A percentile compares a stretch with the other conserved stretches of the same genome.
phyloP scores from a whole-genome alignment of 2,329 filamentous ascomycete genomes.

The Nothophoma quercina region DNA sequence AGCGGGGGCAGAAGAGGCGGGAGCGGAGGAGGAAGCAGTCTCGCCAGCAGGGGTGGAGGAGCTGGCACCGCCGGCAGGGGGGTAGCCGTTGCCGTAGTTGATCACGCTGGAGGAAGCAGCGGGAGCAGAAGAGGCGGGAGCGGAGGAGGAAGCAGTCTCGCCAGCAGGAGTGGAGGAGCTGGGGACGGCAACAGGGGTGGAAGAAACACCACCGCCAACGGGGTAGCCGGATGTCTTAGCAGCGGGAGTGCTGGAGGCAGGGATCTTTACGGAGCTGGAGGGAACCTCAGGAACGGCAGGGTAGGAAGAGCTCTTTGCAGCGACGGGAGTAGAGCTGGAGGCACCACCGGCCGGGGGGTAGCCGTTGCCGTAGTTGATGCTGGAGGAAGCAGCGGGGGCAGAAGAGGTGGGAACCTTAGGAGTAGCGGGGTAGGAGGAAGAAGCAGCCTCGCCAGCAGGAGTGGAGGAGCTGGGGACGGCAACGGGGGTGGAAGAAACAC shows the following conservation, averaged over 20 bases:
- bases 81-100: slow-evolving; percentile 13
- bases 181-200: slow-evolving; percentile 1
- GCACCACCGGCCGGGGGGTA: slow-evolving; percentile 18
- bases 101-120: slow-evolving; percentile 9
- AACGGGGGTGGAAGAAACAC: slow-evolving; percentile 10
- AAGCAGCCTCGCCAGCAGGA: too few relatives aligned
- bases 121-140: slow-evolving; percentile 7
- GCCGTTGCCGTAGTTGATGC: slow-evolving; percentile 16
- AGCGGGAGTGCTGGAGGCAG: slow-evolving; percentile 2
- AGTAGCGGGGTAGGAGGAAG: slow-evolving; percentile 16
- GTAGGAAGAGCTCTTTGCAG: slow-evolving; percentile 8
- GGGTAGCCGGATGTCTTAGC: neutral
- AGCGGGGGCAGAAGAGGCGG: slow-evolving; percentile 12
- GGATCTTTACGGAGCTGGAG: neutral
- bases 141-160: slow-evolving; percentile 1
- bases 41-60: slow-evolving; percentile 18
- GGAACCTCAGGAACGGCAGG: slow-evolving; percentile 2
- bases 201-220: slow-evolving; percentile 3
- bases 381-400: slow-evolving; percentile 15
- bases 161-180: slow-evolving; percentile 18
- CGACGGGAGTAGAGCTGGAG: slow-evolving; percentile 10
- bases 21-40: neutral
- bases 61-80: slow-evolving; percentile 4
- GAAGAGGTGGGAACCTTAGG: slow-evolving; percentile 13
- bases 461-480: slow-evolving; percentile 15